Evolutionary conservation across 164 flowering plant species (phyloP).

Genomic region (Macadamia tetraphylla): DNA sequence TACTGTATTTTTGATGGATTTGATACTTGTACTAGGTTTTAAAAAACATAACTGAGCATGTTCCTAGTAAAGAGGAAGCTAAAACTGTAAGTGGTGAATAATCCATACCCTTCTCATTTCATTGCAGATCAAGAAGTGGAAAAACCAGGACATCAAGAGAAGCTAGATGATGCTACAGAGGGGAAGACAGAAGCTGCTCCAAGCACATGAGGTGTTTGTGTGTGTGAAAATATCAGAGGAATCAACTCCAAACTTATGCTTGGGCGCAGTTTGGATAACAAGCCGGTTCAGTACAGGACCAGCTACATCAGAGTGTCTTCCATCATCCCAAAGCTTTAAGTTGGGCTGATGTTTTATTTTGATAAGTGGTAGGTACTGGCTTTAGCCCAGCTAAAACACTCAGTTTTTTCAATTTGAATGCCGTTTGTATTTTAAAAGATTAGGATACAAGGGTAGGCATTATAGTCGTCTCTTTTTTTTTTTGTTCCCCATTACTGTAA

Average conservation of each 20-base stretch:
- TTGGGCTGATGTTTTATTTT: not conserved
- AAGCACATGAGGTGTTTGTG: constrained; percentile 9
- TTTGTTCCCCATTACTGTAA: no score
- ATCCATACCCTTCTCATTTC: not conserved
- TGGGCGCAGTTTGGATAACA: not conserved
- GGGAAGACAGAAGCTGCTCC: constrained; percentile 28
- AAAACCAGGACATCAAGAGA: constrained; percentile 29
- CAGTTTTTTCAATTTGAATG: not conserved
- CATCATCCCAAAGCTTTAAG: no score
- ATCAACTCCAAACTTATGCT: not conserved
- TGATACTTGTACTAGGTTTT: no score
- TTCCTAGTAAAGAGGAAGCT: no score
- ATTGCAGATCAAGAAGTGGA: constrained; percentile 32
- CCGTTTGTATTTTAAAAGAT: not conserved
- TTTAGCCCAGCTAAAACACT: not conserved
- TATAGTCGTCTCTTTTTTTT: no score
- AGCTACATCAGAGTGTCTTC: not conserved
- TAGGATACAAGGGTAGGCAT: not conserved
- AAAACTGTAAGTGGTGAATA: no score
- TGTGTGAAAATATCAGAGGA: not conserved
- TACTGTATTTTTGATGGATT: not conserved
- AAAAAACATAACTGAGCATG: no score
- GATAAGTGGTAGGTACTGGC: not conserved
- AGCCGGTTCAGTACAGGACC: not conserved
- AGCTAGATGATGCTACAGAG: constrained; percentile 24